A percentile compares a stretch with the other conserved stretches of the same genome.
phyloP scores from a whole-genome alignment of 2,329 filamentous ascomycete genomes.

The Aspergillus pseudoglaucus region DNA sequence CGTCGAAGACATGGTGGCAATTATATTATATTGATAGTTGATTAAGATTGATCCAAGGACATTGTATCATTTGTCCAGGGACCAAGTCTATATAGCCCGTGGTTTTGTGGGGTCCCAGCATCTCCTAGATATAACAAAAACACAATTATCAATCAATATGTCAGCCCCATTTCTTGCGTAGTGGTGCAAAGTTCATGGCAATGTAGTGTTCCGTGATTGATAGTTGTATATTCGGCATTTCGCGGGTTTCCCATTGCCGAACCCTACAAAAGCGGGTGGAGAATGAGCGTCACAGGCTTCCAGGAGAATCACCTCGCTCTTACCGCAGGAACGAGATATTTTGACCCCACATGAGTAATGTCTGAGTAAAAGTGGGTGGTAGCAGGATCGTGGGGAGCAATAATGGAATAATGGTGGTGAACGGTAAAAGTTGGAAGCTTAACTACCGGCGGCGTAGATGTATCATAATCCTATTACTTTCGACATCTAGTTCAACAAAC shows the following conservation, averaged over 20 bases:
- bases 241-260: conserved; percentile 18
- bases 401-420: too few relatives aligned
- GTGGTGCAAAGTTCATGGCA: not conserved
- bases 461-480: too few relatives aligned
- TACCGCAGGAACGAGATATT: not conserved
- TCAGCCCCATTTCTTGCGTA: not conserved
- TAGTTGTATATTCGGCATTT: conserved; percentile 14
- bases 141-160: not conserved
- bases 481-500: conserved; percentile 31
- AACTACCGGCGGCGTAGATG: too few relatives aligned
- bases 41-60: not conserved
- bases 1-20: conserved; percentile 20
- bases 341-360: conserved; percentile 28
- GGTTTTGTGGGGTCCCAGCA: not conserved
- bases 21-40: not conserved
- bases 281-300: not conserved
- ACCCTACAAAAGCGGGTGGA: conserved; percentile 4
- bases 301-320: not conserved
- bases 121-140: not conserved
- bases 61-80: not conserved
- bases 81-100: not conserved
- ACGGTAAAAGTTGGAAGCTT: too few relatives aligned
- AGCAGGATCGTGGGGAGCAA: conserved; percentile 1
- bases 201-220: not conserved
- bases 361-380: conserved; percentile 22